Percentiles rank a stretch among this genome's conserved stretches.
Evolutionary conservation across 306 rosid genomes (phyloP).

Genomic region (Albizia julibrissin): DNA sequence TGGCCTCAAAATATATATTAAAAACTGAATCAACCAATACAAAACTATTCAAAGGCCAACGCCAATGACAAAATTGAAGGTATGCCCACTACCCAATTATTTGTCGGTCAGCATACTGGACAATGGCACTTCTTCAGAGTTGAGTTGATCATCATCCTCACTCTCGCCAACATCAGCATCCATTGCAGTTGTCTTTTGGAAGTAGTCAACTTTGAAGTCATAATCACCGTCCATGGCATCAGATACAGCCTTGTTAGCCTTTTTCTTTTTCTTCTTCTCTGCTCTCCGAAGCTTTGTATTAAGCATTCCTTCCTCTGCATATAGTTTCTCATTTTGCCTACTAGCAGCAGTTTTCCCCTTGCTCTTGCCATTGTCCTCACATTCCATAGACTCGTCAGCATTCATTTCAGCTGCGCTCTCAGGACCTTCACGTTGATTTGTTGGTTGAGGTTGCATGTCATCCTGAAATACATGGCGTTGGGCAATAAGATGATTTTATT

Average conservation of each 20-base stretch:
- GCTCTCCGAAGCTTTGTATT: slow-evolving; percentile 72
- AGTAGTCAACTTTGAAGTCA: slow-evolving; percentile 79
- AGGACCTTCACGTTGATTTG: slow-evolving; percentile 44
- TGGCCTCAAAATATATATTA: not conserved
- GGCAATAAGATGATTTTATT: not conserved
- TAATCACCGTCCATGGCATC: slow-evolving; percentile 85
- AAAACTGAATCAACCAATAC: not conserved
- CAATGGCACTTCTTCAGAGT: slow-evolving; percentile 46
- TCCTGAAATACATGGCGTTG: slow-evolving; percentile 43
- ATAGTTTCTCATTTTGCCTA: slow-evolving; percentile 82
- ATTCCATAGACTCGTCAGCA: slow-evolving; percentile 58
- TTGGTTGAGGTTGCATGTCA: slow-evolving; percentile 29
- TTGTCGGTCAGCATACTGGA: slow-evolving; percentile 38
- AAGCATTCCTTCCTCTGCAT: slow-evolving; percentile 76
- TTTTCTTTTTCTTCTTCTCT: slow-evolving; percentile 82
- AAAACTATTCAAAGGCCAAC: not conserved
- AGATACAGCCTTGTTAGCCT: slow-evolving; percentile 45
- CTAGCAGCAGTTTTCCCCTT: slow-evolving; percentile 49
- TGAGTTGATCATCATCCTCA: slow-evolving; percentile 32
- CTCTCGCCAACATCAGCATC: slow-evolving; percentile 50
- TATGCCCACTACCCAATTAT: slow-evolving; percentile 13
- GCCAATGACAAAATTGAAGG: not conserved
- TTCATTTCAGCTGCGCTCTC: slow-evolving; percentile 36
- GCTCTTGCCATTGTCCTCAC: slow-evolving; percentile 48
- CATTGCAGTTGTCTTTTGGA: slow-evolving; percentile 58